Evolutionary conservation across 2,329 filamentous ascomycete species (phyloP), one percentile per base, ranked within the genome.

Genomic region (Xenosphaeropsis pyriputrescens): DNA sequence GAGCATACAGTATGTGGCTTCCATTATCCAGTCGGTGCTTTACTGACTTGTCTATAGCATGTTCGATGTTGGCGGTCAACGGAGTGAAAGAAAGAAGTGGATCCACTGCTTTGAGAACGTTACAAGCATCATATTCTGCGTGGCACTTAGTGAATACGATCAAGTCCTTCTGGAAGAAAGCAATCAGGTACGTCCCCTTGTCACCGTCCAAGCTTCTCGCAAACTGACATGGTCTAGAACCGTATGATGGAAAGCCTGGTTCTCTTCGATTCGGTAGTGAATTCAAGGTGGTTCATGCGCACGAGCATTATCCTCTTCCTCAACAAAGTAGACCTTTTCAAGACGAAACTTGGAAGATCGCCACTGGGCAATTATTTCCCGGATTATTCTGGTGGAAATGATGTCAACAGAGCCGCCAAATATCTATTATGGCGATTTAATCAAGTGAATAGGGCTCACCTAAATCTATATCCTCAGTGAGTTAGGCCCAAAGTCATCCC

Each of bases 51-150:
- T 15, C 18, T 17, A 33, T 38, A 96, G 89, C 65, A 98, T 98
- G 91, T 98, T 98, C 56, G 91, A 98, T 58, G 91, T 98, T 4
- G 91, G 91, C 45, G 91, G 91, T 17, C 91, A 98, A 62, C 71
- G 91, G 56, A 96, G 89, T 59, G 91, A 98, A 62, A 75, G 91
- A 45, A 98, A 98, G 68, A 98, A 98, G 65, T 98, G 91, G 91
- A 98, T 98, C 56, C 91, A 98, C 63, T 98, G 91, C 65, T 98
- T 98, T 59, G 91, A 98, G 60, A 96, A 96, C 52, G 91, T 98
- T 52, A 98, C 91, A 32, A 96, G 91, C 4, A 98, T 98, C 59
- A 98, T 98, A 49, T 98, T 98, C 62, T 98, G 91, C 55, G 91
- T 98, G 44, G 91, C 91, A 13, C 65, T 98, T 50, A 96, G 88